phyloP scores from a whole-genome alignment of 441 rosid species.

The Mallotus repandus region DNA sequence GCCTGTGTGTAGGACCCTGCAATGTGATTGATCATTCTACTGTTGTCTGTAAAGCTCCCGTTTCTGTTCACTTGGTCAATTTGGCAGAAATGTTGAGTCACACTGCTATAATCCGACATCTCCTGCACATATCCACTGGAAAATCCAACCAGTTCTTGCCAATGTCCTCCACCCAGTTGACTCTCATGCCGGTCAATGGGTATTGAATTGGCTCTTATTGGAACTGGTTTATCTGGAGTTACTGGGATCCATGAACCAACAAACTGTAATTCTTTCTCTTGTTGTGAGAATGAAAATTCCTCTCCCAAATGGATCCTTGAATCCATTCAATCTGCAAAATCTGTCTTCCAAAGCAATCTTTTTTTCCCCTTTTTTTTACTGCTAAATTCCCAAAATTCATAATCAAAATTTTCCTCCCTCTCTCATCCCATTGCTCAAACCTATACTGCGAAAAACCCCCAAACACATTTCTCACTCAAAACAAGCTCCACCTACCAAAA shows the following conservation, averaged over 20 bases:
- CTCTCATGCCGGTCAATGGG: conserved; percentile 27
- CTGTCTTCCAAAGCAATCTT: conserved; percentile 8
- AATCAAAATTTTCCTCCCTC: neutral
- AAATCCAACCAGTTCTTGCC: conserved; percentile 38
- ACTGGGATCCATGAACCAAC: conserved; percentile 49
- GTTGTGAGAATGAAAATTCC: conserved; percentile 37
- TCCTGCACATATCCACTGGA: conserved; percentile 37
- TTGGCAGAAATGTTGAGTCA: conserved; percentile 27
- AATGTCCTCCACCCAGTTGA: conserved; percentile 29
- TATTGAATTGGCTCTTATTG: conserved; percentile 30
- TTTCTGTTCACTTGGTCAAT: conserved; percentile 26
- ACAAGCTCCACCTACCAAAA: conserved; percentile 20
- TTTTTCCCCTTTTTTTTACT: neutral
- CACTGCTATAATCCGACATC: conserved; percentile 26
- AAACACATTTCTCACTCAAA: conserved; percentile 28
- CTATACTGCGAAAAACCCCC: conserved; percentile 11
- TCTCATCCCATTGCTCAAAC: conserved; percentile 25
- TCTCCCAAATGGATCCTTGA: conserved; percentile 39
- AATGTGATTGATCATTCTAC: conserved; percentile 32
- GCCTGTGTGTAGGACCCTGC: conserved; percentile 36
- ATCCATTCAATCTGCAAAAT: conserved; percentile 35
- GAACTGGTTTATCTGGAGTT: conserved; percentile 50
- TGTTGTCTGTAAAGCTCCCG: conserved; percentile 29
- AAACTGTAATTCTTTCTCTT: conserved; percentile 33
- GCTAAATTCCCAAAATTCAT: neutral